Conservation (phyloP, 495 filamentous ascomycete genomes). For the Penicillium steckii region DNA sequence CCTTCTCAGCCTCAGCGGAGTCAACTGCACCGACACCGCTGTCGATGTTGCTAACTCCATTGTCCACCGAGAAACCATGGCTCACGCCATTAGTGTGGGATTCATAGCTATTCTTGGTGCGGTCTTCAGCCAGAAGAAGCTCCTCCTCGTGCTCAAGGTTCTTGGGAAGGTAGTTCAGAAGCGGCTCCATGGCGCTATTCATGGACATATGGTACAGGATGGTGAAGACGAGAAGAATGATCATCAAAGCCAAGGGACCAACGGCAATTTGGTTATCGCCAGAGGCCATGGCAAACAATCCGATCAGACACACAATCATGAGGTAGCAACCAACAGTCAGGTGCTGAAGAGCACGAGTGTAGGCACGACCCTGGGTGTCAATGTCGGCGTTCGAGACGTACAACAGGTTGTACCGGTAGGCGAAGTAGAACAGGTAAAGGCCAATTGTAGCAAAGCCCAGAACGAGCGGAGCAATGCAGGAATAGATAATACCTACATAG, state of each 20-base stretch:
- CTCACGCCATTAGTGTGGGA: constrained; percentile 9
- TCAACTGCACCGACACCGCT: constrained; percentile 33
- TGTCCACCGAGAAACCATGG: constrained; percentile 8
- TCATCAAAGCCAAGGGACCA: constrained; percentile 82
- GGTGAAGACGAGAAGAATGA: constrained; percentile 76
- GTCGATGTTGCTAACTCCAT: constrained; percentile 25
- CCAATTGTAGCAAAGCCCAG: constrained; percentile 84
- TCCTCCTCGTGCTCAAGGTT: constrained; percentile 66
- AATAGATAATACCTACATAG: constrained; percentile 73
- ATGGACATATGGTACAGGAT: constrained; percentile 81
- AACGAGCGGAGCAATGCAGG: constrained; percentile 86
- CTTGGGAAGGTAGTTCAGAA: constrained; percentile 78
- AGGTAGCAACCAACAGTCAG: constrained; percentile 87
- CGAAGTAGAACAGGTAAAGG: constrained; percentile 84
- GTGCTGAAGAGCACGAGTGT: constrained; percentile 88
- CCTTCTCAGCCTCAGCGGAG: constrained; percentile 37
- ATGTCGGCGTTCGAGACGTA: constrained; percentile 83
- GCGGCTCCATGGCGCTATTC: constrained; percentile 73
- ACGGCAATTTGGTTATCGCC: constrained; percentile 54
- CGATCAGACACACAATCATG: constrained; percentile 81
- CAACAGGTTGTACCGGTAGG: constrained; percentile 92
- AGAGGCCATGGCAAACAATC: constrained; percentile 74
- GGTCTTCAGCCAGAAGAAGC: constrained; percentile 50
- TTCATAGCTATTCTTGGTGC: constrained; percentile 27
- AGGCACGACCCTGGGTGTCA: constrained; percentile 89